Conservation (phyloP, 108 stramenopile species). For the Seminavis robusta region DNA sequence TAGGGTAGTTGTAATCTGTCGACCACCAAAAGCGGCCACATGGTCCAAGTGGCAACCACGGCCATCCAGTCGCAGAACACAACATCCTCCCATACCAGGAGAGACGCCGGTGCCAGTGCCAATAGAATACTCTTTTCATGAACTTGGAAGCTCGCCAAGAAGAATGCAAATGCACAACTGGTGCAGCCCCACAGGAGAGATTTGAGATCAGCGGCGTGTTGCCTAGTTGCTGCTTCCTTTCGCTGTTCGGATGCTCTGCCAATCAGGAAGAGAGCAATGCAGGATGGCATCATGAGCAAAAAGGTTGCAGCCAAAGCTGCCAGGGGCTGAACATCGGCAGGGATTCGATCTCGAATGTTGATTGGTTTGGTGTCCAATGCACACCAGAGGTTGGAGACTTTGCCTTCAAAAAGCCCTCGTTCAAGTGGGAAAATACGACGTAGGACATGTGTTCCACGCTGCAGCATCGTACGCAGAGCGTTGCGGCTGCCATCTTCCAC, state of each 20-base stretch:
- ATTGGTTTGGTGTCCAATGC: slow-evolving; percentile 63
- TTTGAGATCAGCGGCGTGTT: slow-evolving; percentile 3
- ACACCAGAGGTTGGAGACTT: slow-evolving; percentile 95
- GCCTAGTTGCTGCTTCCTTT: not conserved
- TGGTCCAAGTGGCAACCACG: slow-evolving; percentile 58
- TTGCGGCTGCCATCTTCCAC: not conserved
- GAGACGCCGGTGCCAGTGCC: slow-evolving; percentile 70
- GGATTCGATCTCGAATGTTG: slow-evolving; percentile 58
- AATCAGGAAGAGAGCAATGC: slow-evolving; percentile 29
- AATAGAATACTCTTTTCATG: slow-evolving; percentile 94
- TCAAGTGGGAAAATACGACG: slow-evolving; percentile 87
- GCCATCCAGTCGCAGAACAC: slow-evolving; percentile 64
- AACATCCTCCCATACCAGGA: slow-evolving; percentile 53
- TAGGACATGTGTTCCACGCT: slow-evolving; percentile 36
- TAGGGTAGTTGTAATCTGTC: slow-evolving; percentile 74
- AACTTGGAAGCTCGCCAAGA: slow-evolving; percentile 93
- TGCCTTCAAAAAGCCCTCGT: slow-evolving; percentile 94
- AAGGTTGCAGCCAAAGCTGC: slow-evolving; percentile 47
- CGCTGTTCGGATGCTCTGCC: slow-evolving; percentile 18
- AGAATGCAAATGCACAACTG: slow-evolving; percentile 78
- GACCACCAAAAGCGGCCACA: slow-evolving; percentile 65
- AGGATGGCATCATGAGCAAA: slow-evolving; percentile 45
- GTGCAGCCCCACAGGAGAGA: slow-evolving; percentile 48
- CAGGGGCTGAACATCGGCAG: slow-evolving; percentile 40
- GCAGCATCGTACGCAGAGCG: not conserved